A percentile compares a stretch with the other conserved stretches of the same genome.
These are phyloP conservation scores for Stephania cephalantha DNA, from an alignment of 164 flowering plant genomes.

Conservation along the genomic window DNA sequence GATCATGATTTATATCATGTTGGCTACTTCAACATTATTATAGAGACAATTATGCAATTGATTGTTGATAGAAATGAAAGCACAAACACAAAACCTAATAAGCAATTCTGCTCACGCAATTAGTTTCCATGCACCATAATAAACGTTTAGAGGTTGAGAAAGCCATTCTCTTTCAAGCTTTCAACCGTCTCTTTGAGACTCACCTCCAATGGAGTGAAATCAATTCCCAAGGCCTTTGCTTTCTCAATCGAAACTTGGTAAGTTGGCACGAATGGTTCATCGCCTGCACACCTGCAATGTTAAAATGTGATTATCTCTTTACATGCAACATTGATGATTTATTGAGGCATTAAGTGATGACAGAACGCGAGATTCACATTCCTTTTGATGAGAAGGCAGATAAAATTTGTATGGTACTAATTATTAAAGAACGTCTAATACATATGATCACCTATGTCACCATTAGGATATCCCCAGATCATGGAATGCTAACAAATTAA, in stretches of 20 bases:
- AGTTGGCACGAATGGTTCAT: slow-evolving; percentile 46
- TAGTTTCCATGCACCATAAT: background rate
- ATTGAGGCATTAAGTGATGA: background rate
- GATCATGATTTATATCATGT: too few species aligned
- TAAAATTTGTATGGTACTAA: too few species aligned
- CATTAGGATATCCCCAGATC: too few species aligned
- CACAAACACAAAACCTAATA: too few species aligned
- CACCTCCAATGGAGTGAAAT: slow-evolving; percentile 45
- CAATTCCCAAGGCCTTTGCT: slow-evolving; percentile 45
- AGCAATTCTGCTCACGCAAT: background rate
- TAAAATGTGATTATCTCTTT: background rate
- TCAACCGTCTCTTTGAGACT: slow-evolving; percentile 77
- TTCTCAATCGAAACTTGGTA: slow-evolving; percentile 59
- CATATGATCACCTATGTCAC: too few species aligned
- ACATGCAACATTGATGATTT: background rate
- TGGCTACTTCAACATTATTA: too few species aligned
- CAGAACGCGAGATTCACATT: background rate
- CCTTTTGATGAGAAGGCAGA: too few species aligned
- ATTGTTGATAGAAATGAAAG: too few species aligned
- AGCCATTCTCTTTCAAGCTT: slow-evolving; percentile 65
- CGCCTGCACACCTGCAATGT: slow-evolving; percentile 59
- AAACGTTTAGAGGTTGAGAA: slow-evolving; percentile 26
- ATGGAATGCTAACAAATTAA: too few species aligned
- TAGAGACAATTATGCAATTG: too few species aligned
- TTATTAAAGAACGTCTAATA: too few species aligned